Conservation (phyloP, 2,329 filamentous ascomycete species). For the Decorospora gaudefroyi region DNA sequence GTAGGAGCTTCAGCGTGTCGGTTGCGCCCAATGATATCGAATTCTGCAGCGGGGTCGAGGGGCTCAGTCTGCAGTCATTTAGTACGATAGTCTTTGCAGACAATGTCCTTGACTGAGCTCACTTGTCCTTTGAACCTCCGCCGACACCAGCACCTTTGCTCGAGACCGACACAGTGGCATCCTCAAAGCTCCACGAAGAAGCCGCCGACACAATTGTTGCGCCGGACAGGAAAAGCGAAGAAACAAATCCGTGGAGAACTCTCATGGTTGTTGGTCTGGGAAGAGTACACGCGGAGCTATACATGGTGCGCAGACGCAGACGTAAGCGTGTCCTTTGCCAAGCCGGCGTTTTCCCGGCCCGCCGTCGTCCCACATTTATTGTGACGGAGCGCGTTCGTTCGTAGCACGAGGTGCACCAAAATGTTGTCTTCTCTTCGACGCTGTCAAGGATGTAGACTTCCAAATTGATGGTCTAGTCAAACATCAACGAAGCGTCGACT, state of each 20-base stretch:
- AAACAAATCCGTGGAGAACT: slow-evolving; percentile 49
- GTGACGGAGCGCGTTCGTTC: no score
- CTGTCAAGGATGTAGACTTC: no score
- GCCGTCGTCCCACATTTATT: slow-evolving; percentile 2
- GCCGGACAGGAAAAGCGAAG: slow-evolving; percentile 50
- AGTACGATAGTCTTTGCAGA: slow-evolving; percentile 2
- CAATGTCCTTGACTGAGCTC: slow-evolving; percentile 38
- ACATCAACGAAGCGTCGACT: no score
- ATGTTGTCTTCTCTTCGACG: no score
- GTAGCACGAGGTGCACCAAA: no score
- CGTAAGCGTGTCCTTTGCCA: slow-evolving; percentile 28
- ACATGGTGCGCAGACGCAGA: slow-evolving; percentile 20
- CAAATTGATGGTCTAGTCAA: no score
- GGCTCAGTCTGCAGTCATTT: slow-evolving; percentile 44
- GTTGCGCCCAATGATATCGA: slow-evolving; percentile 66
- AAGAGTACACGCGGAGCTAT: slow-evolving; percentile 36
- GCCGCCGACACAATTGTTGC: slow-evolving; percentile 54
- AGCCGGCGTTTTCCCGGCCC: slow-evolving; percentile 20
- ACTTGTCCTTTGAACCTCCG: slow-evolving; percentile 67
- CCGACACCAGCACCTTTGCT: slow-evolving; percentile 62
- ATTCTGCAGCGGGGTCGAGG: slow-evolving; percentile 63
- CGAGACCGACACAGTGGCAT: slow-evolving; percentile 68
- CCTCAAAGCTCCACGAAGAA: slow-evolving; percentile 72
- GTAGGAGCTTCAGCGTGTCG: slow-evolving; percentile 78
- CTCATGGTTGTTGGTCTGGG: slow-evolving; percentile 46